These are phyloP conservation scores for Hirschfeldia incana DNA, from an alignment of 345 rosid genomes.

Conservation along the genomic window DNA sequence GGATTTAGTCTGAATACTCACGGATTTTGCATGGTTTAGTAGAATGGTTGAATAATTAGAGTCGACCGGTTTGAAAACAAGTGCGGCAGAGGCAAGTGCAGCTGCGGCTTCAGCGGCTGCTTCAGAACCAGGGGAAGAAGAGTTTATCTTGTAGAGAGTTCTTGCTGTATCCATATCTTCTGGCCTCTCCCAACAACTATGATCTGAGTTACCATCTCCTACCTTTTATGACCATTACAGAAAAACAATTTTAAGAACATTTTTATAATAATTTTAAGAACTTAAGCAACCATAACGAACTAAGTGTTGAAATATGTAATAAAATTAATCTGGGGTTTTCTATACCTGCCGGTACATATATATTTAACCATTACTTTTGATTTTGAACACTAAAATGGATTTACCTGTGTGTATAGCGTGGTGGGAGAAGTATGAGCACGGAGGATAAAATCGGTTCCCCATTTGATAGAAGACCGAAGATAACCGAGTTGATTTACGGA, in stretches of 20 bases:
- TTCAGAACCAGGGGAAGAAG: slow-evolving; percentile 68
- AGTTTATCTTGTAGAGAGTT: slow-evolving; percentile 62
- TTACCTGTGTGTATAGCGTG: slow-evolving; percentile 75
- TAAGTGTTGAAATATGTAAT: background rate
- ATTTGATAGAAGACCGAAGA: slow-evolving; percentile 56
- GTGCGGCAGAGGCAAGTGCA: slow-evolving; percentile 74
- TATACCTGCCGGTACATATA: background rate
- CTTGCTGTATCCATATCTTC: slow-evolving; percentile 92
- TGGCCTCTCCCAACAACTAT: slow-evolving; percentile 88
- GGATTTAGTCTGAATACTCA: slow-evolving; percentile 21
- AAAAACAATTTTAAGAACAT: background rate
- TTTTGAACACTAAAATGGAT: background rate
- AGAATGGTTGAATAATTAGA: slow-evolving; percentile 57
- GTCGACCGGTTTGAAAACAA: slow-evolving; percentile 56
- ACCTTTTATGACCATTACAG: slow-evolving; percentile 46
- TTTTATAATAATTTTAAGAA: background rate
- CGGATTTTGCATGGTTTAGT: slow-evolving; percentile 57
- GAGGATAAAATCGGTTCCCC: slow-evolving; percentile 74
- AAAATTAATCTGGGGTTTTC: background rate
- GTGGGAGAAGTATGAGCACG: slow-evolving; percentile 64
- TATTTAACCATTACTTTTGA: background rate
- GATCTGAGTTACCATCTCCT: slow-evolving; percentile 87
- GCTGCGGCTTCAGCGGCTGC: slow-evolving; percentile 89
- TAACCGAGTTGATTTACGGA: slow-evolving; percentile 50
- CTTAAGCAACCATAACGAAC: background rate